A percentile compares a stretch with the other conserved stretches of the same genome.
phyloP scores from a whole-genome alignment of 306 rosid species.

The Cucurbita moschata region DNA sequence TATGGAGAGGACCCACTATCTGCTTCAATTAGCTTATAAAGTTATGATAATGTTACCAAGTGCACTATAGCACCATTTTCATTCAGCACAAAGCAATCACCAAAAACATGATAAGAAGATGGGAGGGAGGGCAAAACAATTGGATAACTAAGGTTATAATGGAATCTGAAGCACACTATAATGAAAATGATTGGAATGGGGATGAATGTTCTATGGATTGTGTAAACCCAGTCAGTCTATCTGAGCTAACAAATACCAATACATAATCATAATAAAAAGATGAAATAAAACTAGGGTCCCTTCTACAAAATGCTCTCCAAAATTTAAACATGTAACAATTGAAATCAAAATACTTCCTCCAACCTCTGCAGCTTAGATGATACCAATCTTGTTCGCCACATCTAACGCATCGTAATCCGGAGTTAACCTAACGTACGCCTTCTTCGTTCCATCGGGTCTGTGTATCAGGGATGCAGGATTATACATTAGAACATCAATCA shows the following conservation, averaged over 20 bases:
- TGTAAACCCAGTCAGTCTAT: conserved; percentile 7
- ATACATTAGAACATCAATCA: neutral
- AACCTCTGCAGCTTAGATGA: neutral
- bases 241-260: neutral
- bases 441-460: conserved; percentile 3
- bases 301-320: conserved; percentile 1
- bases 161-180: neutral
- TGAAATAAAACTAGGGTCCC: neutral
- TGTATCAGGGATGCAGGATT: neutral
- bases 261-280: neutral
- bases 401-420: conserved; percentile 3
- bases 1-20: too few species aligned
- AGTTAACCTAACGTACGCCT: conserved; percentile 2
- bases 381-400: conserved; percentile 7
- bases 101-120: neutral
- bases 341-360: neutral
- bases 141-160: neutral
- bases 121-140: neutral
- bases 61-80: too few species aligned
- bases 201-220: neutral
- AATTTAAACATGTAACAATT: conserved; percentile 1
- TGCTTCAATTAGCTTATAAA: too few species aligned
- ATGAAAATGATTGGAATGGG: neutral
- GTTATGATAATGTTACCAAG: too few species aligned
- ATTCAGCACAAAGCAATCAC: neutral